Base-by-base conservation (phyloP, 164 flowering plant species). In the Cinnamomum chago region DNA sequence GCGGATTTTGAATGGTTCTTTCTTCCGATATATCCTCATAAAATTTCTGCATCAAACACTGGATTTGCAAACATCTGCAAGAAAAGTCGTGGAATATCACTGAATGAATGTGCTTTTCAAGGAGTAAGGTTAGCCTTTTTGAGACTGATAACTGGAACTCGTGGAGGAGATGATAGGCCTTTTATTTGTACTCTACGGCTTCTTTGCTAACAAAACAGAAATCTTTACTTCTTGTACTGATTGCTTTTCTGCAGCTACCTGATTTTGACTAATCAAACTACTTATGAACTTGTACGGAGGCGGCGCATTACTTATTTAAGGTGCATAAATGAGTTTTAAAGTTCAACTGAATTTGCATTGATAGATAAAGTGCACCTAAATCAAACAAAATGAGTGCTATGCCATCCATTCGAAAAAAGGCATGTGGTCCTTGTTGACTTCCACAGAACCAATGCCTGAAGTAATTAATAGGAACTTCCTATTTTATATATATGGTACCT, bases 211-310 rank as follows among this genome's bases (percentile, higher is more conserved):
- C n/a, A 55, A 55, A 55, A 20, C 13, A 15, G n/a, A 55, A 20
- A 15, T 55, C 60, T 55, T 55, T 55, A 14, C n/a, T 1, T 55
- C 60, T 55, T 15, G 7, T 20, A 55, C 60, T 55, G 20, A 55
- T 14, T 55, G 20, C 60, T 67, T 62, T 76, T 77, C 67, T 81
- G 47, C 90, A 95, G 98, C 85, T 95, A 91, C 80, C 90, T 95
- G 73, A 76, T 89, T 69, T 76, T 93, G 73, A 93, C 98, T 72
- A 95, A 95, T 81, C 98, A 95, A 79, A 95, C 97, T 27, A 95
- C 97, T 12, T 93, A 85, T 76, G 98, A 95, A 78, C 94, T 95
- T 22, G 94, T 95, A 40, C 85, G 98, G 74, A 86, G 94, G 20
- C 84, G 93, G 20, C 92, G 97, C 64, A 91, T 95, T 73, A 79